phyloP scores from a whole-genome alignment of 2,329 filamentous ascomycete genomes.

The Pseudopithomyces maydicus region DNA sequence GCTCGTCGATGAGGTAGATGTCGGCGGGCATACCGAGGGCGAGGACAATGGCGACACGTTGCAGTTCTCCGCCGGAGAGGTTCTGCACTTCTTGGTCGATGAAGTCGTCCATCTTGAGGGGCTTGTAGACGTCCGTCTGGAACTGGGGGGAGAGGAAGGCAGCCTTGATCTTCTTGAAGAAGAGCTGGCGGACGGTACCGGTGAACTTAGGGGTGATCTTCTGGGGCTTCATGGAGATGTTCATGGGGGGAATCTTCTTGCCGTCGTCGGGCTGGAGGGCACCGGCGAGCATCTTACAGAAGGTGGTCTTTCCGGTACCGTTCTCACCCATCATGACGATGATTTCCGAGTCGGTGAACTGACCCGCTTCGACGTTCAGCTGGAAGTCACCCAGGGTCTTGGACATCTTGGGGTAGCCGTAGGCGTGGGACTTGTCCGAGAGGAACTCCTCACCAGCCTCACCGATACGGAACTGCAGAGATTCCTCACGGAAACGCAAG shows the following conservation, averaged over 20 bases:
- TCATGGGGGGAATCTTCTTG: slow-evolving; percentile 84
- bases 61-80: slow-evolving; percentile 97
- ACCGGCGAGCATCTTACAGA: slow-evolving; percentile 94
- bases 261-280: slow-evolving; percentile 87
- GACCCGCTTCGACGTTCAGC: slow-evolving; percentile 77
- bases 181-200: slow-evolving; percentile 94
- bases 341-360: slow-evolving; percentile 97
- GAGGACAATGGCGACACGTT: slow-evolving; percentile 97
- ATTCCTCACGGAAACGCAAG: slow-evolving; percentile 96
- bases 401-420: slow-evolving; percentile 86
- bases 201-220: slow-evolving; percentile 99
- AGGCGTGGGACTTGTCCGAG: slow-evolving; percentile 81
- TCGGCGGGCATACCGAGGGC: slow-evolving; percentile 95
- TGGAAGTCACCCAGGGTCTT: slow-evolving; percentile 92
- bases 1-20: slow-evolving; percentile 98
- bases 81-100: slow-evolving; percentile 99
- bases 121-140: slow-evolving; percentile 99
- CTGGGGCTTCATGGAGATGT: slow-evolving; percentile 99
- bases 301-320: slow-evolving; percentile 98
- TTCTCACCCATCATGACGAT: slow-evolving; percentile 99
- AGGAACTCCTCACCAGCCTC: slow-evolving; percentile 89
- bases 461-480: slow-evolving; percentile 90
- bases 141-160: slow-evolving; percentile 97
- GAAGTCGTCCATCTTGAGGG: slow-evolving; percentile 98
- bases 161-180: slow-evolving; percentile 99